These are phyloP conservation scores for Fusarium devonianum DNA, from an alignment of 2,329 filamentous ascomycete genomes.

Conservation along the genomic window DNA sequence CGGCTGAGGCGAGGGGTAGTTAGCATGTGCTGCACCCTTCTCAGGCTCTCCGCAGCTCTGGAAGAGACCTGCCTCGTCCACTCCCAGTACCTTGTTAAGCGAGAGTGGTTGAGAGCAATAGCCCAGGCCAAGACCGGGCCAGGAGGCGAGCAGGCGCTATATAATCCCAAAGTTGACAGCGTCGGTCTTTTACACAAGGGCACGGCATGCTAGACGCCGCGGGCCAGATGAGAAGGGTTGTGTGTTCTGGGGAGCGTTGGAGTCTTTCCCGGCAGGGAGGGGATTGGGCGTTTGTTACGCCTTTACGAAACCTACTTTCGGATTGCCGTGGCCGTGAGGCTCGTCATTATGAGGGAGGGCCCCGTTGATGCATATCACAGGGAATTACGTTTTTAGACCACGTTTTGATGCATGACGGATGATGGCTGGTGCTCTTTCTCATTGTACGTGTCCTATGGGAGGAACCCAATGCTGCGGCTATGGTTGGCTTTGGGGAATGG, in stretches of 20 bases:
- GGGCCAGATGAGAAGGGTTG: constrained; percentile 40
- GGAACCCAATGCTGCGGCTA: constrained; percentile 37
- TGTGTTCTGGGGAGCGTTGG: constrained; percentile 43
- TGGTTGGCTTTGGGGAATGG: constrained; percentile 37
- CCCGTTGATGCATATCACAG: constrained; percentile 48
- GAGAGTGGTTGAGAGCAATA: constrained; percentile 41
- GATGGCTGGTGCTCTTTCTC: constrained; percentile 52
- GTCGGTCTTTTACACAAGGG: constrained; percentile 36
- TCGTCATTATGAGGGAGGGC: constrained; percentile 41
- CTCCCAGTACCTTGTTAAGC: constrained; percentile 43
- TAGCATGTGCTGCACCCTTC: constrained; percentile 43
- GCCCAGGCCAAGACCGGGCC: constrained; percentile 41
- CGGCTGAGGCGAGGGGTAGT: constrained; percentile 43
- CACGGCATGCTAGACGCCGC: constrained; percentile 32
- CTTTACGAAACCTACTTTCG: constrained; percentile 39
- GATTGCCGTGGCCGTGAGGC: constrained; percentile 40
- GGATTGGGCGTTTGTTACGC: constrained; percentile 42
- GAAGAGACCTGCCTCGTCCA: constrained; percentile 42
- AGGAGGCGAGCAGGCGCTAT: constrained; percentile 41
- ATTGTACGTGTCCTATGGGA: constrained; percentile 48
- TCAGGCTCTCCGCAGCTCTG: constrained; percentile 43
- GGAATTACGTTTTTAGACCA: constrained; percentile 56
- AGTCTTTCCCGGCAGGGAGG: constrained; percentile 42
- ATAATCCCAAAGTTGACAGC: constrained; percentile 42
- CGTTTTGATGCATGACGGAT: constrained; percentile 59